Conservation (phyloP, 2,329 filamentous ascomycete genomes). For the Talaromyces sp. region DNA sequence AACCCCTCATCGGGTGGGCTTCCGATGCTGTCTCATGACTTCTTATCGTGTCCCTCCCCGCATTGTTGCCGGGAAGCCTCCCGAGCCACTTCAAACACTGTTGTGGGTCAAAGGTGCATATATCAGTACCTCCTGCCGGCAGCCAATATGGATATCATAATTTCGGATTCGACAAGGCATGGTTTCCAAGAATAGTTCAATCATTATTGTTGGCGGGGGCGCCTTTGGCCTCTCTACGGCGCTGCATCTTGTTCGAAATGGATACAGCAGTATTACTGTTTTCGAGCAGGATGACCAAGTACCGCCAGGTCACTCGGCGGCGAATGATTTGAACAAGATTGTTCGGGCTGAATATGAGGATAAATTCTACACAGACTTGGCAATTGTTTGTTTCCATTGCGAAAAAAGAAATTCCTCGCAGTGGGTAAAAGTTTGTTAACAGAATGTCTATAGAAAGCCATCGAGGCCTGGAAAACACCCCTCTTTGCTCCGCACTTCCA, state of each 20-base stretch:
- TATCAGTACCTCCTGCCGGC: background rate
- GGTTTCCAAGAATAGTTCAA: conserved; percentile 5
- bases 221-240: conserved; percentile 30
- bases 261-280: conserved; percentile 45
- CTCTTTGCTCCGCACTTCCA: conserved; percentile 52
- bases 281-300: conserved; percentile 40
- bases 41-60: background rate
- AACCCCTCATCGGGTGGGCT: background rate
- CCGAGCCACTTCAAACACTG: background rate
- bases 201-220: conserved; percentile 24
- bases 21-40: background rate
- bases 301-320: conserved; percentile 50
- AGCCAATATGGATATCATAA: background rate
- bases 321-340: conserved; percentile 59
- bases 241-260: conserved; percentile 38
- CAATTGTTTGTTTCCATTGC: conserved; percentile 15
- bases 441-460: conserved; percentile 39
- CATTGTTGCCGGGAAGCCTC: background rate
- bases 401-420: background rate
- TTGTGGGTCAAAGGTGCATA: background rate
- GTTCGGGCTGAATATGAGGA: conserved; percentile 56
- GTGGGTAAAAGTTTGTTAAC: background rate
- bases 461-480: conserved; percentile 49
- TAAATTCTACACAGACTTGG: conserved; percentile 51
- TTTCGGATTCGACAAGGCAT: background rate